Evolutionary conservation across 1,139 yeast genomes (phyloP), one percentile per base, ranked within the genome.

Genomic region (Torulaspora globosa): DNA sequence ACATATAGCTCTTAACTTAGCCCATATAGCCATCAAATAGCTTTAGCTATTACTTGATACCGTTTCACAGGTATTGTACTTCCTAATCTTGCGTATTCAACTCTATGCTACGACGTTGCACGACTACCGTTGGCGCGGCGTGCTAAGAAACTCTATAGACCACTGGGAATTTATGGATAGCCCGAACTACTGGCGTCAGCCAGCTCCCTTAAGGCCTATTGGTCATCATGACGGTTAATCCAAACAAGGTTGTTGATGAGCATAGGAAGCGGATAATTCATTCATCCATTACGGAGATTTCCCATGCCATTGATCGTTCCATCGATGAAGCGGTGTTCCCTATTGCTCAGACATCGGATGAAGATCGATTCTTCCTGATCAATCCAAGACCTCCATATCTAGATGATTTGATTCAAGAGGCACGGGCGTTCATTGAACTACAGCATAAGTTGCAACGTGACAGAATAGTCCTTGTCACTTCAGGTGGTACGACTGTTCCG

Each of bases 401-500:
- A 36, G 75, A 76, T 1, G 81, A 80, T 46, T 69, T 90, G 36
- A 74, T 78, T 41, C 55, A 58, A 9, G 79, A 81, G 50, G 80
- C 86, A 9, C 62, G 70, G 5, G 74, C 74, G 2, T 90, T 92
- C 62, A 75, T 89, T 36, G 67, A 74, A 16, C 68, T 55, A 64
- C 73, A 70, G 45, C 81, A 78, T 55, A 57, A 67, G 34, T 43
- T 54, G 29, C 55, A 63, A n/a, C 69, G 73, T 3, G 76, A 77
- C 46, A 76, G 73, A 49, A 76, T 92, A 16, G 97, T 82, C 0
- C 69, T 92, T 46, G 94, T 92, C 3, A 92, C 97, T 0, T 82
- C 92, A 9, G 99, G 99, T n/a, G 99, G 98, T 28, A 92, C 98
- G 1, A 90, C 97, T 0, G 99, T 94, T 0, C 99, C 99, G 0